These are phyloP conservation scores for Coemansia sp. DNA, from an alignment of 192 early-diverging fungal species.

Conservation along the genomic window DNA sequence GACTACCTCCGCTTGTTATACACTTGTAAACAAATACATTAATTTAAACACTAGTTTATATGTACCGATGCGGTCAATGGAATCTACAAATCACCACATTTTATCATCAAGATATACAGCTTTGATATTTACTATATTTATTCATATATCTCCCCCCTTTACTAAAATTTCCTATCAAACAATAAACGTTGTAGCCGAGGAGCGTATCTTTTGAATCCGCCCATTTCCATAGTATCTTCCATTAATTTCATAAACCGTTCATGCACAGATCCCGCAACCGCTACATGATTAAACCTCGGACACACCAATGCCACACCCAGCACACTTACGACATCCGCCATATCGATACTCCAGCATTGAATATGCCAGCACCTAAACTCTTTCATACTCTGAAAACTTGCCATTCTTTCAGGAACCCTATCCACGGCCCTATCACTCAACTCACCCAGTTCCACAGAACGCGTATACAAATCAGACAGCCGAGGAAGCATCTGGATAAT, in stretches of 20 bases:
- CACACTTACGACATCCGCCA: background rate
- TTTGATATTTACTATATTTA: too few relatives aligned
- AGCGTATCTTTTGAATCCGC: background rate
- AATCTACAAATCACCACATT: too few relatives aligned
- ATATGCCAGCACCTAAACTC: background rate
- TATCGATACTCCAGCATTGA: background rate
- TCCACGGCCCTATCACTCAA: background rate
- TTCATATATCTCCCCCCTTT: too few relatives aligned
- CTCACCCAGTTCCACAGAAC: background rate
- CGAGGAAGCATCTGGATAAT: background rate
- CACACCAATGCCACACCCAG: background rate
- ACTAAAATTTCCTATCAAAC: background rate
- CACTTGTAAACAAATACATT: too few relatives aligned
- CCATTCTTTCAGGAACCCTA: background rate
- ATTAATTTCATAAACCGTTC: background rate
- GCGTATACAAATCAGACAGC: background rate
- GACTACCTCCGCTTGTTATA: too few relatives aligned
- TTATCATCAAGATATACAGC: too few relatives aligned
- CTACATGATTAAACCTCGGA: background rate
- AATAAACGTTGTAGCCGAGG: background rate
- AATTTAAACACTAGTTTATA: too few relatives aligned
- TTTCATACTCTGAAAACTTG: background rate
- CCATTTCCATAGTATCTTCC: background rate
- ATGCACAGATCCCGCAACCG: background rate
- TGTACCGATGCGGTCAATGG: too few relatives aligned